phyloP scores from a whole-genome alignment of 768 basidiomycete genomes.

The Cubamyces sp. region DNA sequence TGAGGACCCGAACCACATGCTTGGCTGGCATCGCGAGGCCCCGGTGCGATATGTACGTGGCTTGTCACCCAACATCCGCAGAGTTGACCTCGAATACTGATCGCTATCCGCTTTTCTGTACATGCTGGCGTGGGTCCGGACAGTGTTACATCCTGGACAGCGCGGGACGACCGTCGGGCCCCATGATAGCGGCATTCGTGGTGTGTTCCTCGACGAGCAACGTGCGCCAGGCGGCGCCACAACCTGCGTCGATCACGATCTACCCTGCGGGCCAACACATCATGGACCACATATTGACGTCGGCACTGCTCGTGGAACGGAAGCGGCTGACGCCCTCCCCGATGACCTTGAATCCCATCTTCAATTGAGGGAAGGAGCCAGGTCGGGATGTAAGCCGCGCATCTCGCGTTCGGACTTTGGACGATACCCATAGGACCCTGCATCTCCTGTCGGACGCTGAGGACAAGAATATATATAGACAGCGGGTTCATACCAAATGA shows the following conservation, averaged over 20 bases:
- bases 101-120: no score
- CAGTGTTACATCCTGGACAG: slow-evolving; percentile 28
- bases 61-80: not conserved
- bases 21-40: slow-evolving; percentile 30
- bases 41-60: slow-evolving; percentile 31
- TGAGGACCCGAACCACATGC: slow-evolving; percentile 11
- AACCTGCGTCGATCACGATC: slow-evolving; percentile 32
- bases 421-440: no score
- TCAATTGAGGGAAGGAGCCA: slow-evolving; percentile 11
- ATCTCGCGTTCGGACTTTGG: no score
- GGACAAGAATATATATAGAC: no score
- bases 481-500: no score
- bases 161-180: slow-evolving; percentile 5
- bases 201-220: slow-evolving; percentile 12
- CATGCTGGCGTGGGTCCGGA: not conserved
- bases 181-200: slow-evolving; percentile 28
- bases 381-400: no score
- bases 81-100: not conserved
- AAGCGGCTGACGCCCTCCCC: slow-evolving; percentile 32
- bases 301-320: slow-evolving; percentile 40
- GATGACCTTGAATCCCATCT: slow-evolving; percentile 13
- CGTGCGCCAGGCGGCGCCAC: slow-evolving; percentile 13
- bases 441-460: no score
- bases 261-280: slow-evolving; percentile 33
- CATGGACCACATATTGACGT: slow-evolving; percentile 42